These are phyloP conservation scores for Venturia nashicola DNA, from an alignment of 2,329 filamentous ascomycete genomes.

Conservation along the genomic window DNA sequence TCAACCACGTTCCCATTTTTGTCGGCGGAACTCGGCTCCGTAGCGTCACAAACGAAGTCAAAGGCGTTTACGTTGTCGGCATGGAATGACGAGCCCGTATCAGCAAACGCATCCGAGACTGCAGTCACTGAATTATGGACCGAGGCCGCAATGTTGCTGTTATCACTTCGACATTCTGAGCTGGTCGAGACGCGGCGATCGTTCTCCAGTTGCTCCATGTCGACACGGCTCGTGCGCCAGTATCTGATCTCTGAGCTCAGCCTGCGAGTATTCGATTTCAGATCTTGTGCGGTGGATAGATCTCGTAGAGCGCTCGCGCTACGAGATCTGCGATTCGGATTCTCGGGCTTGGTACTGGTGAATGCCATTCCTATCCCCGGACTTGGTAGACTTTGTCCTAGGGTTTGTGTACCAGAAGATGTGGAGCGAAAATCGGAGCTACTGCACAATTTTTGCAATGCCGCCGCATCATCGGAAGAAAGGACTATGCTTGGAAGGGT, in stretches of 20 bases:
- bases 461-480: neutral
- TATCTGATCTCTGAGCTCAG: slow-evolving; percentile 10
- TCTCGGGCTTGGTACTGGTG: slow-evolving; percentile 3
- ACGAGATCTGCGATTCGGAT: slow-evolving; percentile 9
- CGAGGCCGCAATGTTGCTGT: neutral
- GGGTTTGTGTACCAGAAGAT: neutral
- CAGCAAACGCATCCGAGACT: slow-evolving; percentile 4
- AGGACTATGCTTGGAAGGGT: slow-evolving; percentile 11
- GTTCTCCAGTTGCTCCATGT: neutral
- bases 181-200: neutral
- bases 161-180: neutral
- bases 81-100: slow-evolving; percentile 4
- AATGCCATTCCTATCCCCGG: slow-evolving; percentile 8
- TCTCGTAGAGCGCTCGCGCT: slow-evolving; percentile 10
- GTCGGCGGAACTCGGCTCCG: neutral
- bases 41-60: neutral
- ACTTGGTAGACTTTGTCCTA: neutral
- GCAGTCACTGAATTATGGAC: neutral
- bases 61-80: neutral
- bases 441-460: slow-evolving; percentile 5
- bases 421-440: neutral
- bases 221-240: slow-evolving; percentile 6
- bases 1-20: neutral
- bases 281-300: neutral
- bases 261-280: neutral